Percentiles rank a stretch among this genome's conserved stretches.
Evolutionary conservation across 1,139 yeast species (phyloP).

Genomic region (Suhomyces chickasaworum): DNA sequence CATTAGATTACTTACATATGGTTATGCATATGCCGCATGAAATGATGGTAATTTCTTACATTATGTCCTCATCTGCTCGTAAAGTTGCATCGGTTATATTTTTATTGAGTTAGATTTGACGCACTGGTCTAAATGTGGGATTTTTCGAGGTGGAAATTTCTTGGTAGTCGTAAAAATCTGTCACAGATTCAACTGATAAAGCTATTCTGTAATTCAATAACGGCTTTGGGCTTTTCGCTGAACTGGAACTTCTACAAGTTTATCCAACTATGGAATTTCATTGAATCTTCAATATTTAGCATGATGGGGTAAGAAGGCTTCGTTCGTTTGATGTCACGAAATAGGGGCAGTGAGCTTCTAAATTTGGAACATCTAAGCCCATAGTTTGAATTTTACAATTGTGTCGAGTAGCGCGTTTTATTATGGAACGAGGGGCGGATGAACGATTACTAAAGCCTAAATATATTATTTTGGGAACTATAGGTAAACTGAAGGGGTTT

Average conservation of each 20-base stretch:
- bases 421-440: too few species aligned
- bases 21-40: background rate
- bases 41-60: background rate
- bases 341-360: too few species aligned
- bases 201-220: background rate
- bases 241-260: too few species aligned
- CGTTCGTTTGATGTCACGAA: too few species aligned
- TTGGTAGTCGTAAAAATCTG: constrained; percentile 10
- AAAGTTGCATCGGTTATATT: background rate
- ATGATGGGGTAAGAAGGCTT: too few species aligned
- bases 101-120: background rate
- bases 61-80: background rate
- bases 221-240: background rate
- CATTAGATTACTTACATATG: background rate
- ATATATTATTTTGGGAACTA: too few species aligned
- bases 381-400: background rate
- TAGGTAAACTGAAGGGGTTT: background rate
- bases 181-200: constrained; percentile 1
- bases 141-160: background rate
- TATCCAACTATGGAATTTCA: too few species aligned
- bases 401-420: too few species aligned
- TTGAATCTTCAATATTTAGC: too few species aligned
- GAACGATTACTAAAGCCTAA: too few species aligned
- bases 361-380: background rate
- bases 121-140: constrained; percentile 1